A percentile compares a stretch with the other conserved stretches of the same genome.
Evolutionary conservation across 805 yeast genomes (phyloP).

Genomic region (Candida peoriensis): DNA sequence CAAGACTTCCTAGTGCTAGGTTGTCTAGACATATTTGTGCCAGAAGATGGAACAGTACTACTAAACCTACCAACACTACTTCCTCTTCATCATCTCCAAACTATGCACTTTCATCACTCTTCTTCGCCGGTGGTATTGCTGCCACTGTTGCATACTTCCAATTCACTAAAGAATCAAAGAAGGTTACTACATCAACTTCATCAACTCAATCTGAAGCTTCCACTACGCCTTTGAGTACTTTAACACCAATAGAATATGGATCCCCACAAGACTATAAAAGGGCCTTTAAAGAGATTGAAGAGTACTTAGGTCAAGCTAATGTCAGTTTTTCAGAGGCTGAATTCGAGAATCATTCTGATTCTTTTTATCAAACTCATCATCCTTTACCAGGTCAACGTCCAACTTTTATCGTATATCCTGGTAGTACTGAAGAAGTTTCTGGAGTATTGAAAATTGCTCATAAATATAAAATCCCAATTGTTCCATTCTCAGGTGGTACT

Average conservation of each 20-base stretch:
- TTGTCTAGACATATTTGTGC: too few species aligned
- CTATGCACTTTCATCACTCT: conserved; percentile 4
- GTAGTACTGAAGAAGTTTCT: conserved; percentile 62
- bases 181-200: not conserved
- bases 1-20: too few species aligned
- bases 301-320: conserved; percentile 32
- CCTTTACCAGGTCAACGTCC: conserved; percentile 58
- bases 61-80: not conserved
- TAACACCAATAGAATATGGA: conserved; percentile 38
- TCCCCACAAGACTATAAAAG: conserved; percentile 29
- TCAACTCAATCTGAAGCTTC: conserved; percentile 7
- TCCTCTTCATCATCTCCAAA: not conserved
- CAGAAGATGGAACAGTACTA: conserved; percentile 1
- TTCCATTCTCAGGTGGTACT: conserved; percentile 78
- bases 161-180: not conserved
- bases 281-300: conserved; percentile 39
- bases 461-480: conserved; percentile 57
- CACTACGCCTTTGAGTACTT: conserved; percentile 31
- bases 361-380: conserved; percentile 60
- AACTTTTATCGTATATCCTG: conserved; percentile 53
- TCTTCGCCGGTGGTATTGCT: conserved; percentile 16
- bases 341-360: conserved; percentile 50
- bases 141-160: conserved; percentile 10
- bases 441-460: conserved; percentile 57
- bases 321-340: conserved; percentile 33